Base-by-base conservation (phyloP, 305 asterid genomes). In the Fraxinus sp. region DNA sequence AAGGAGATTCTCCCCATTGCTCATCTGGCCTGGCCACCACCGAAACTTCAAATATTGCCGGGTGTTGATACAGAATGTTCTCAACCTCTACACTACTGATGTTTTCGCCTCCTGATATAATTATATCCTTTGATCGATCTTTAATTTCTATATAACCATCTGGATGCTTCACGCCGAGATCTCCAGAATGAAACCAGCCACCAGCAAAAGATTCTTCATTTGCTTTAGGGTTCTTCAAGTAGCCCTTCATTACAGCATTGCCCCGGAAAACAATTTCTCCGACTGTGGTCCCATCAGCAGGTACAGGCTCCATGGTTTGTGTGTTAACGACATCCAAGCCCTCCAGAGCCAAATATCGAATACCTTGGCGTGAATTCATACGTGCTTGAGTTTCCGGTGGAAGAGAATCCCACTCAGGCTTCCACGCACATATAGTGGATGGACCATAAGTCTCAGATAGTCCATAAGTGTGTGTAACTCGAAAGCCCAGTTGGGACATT, bases 361-460 rank as follows among this genome's bases (percentile, higher is more conserved):
- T 92, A 10, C 99, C 99, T 85, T 95, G 99, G 20, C 99, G 91
- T 13, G 99, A 89, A 28, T 94, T 94, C 79, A 93, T 70, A 3
- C 96, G 97, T 13, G 99, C 97, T 86, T 91, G 99, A 32, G 85
- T 81, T 49, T 89, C 90, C 0, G 88, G 92, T 22, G 97, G 96
- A 9, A 94, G 90, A 4, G 92, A 84, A 78, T 94, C 97, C 99
- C 99, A 95, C 77, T 94, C 98, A 4, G 99, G 97, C 88, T 95
- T 94, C 99, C 99, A 95, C 0, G 95, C 93, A 55, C 98, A 95
- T 79, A 95, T 83, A 14, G 99, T 93, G 5, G 99, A 95, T 44
- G 99, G 99, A 1, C 99, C 99, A 9, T 82, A 94, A 7, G 99
- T 95, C 86, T 95, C 99, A 3, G 99, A 95, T 49, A 95, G 98